Base-by-base conservation (phyloP, 306 rosid genomes). In the Castanea sativa region DNA sequence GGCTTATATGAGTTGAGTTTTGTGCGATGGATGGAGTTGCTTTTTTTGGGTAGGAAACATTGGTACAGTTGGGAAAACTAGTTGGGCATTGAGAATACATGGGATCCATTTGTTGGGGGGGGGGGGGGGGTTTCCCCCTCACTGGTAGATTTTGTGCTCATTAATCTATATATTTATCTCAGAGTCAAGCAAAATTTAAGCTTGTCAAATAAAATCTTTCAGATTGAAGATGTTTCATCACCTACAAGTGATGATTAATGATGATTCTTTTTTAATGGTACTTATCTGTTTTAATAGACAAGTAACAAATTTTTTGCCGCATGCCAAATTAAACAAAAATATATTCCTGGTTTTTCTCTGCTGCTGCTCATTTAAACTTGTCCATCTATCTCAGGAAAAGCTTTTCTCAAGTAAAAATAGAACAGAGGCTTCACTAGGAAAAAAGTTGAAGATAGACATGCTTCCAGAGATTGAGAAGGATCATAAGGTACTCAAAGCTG, bases 401-500 rank as follows among this genome's bases (percentile, higher is more conserved):
- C 99, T 96, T 85, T 96, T 93, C 83, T 73, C 92, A 15, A 93
- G 99, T 89, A 90, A 87, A 84, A 96, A 88, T 82, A 90, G 98
- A 81, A 85, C 97, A 27, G 99, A 96, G 90, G 88, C 82, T 79
- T 92, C 94, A 19, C 78, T 96, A 35, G 99, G 98, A 59, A 96
- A 96, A 89, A 93, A 86, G 87, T 84, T 96, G 86, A 96, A 90
- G 90, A 90, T 84, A 55, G 98, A 93, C 91, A 90, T 96, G 97
- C 97, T 96, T 84, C 94, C 97, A 52, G 99, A 96, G 90, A 89
- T 96, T 79, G 99, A 96, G 89, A 96, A 89, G 86, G 98, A 86
- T 82, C 99, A 93, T 56, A 96, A 96, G 99, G 99, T 96, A 89
- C 71, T 51, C 16, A 55, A 57, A 70, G 8, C n/a, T 67, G 38